Base-by-base conservation (phyloP, 257 asterid species). In the Anisodus tanguticus region DNA sequence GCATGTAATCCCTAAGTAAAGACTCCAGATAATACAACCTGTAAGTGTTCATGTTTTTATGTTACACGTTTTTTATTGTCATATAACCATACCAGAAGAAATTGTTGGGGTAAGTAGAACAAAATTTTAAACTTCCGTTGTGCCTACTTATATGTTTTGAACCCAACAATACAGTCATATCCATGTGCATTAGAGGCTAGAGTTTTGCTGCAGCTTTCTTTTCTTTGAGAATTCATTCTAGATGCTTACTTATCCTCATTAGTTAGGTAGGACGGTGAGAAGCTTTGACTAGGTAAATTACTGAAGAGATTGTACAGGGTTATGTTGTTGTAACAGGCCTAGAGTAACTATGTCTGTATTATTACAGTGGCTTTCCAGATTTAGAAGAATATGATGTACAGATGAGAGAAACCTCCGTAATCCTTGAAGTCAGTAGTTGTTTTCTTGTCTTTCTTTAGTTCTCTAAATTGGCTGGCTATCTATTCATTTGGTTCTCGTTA, bases 381-480 rank as follows among this genome's bases (percentile, higher is more conserved):
- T 47, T 72, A 10, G 31, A 22, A 22, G 80, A 5, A 71, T 43
- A 72, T 72, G 39, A 45, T 45, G 2, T 47, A 10, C 58, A 72
- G 19, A 47, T 72, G 60, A 41, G 80, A 72, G 80, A 72, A 72
- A 5, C 59, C 59, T 72, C 6, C 59, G 1, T 72, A 5, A 6
- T 11, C 80, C 39, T 72, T 5, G 41, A 72, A 19, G 11, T 47
- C 3, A 19, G 41, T 47, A 11, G 41, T 19, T 15, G 1, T 45
- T 72, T 72, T 5, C 41, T 22, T 47, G 13, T 72, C 60, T 72
- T 19, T 72, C 68, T 31, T 55, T 80, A 17, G 17, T 31, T 79
- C 47, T 80, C 71, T 80, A 10, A 59, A 58, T 19, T 80, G 57
- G 19, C 1, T 80, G 17, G 71, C 71, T 80, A 58, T 80, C 19